A percentile compares a stretch with the other conserved stretches of the same genome.
Conservation (phyloP, 768 basidiomycete genomes). For the Lactifluus piperatus region DNA sequence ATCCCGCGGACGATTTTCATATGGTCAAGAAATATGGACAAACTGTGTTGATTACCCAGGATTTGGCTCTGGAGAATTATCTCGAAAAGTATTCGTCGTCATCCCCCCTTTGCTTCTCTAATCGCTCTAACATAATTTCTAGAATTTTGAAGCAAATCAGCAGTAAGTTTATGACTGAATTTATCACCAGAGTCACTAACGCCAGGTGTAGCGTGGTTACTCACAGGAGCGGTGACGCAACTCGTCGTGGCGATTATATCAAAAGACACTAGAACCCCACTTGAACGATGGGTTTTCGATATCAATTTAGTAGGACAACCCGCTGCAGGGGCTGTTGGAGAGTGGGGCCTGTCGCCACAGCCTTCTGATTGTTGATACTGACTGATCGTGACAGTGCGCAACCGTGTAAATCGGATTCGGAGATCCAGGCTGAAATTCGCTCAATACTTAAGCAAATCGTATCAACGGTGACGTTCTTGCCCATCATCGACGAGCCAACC, state of each 20-base stretch:
- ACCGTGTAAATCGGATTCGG: conserved; percentile 63
- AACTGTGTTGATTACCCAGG: conserved; percentile 89
- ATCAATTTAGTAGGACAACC: conserved; percentile 72
- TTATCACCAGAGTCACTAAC: conserved; percentile 2
- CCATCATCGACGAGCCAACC: conserved; percentile 88
- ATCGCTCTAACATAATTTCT: conserved; percentile 5
- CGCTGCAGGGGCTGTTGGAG: conserved; percentile 35
- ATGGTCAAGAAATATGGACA: conserved; percentile 99
- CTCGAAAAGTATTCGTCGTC: conserved; percentile 53
- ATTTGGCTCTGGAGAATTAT: conserved; percentile 88
- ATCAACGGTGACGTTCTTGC: conserved; percentile 92
- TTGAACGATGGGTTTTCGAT: conserved; percentile 99
- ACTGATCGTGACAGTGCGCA: conserved; percentile 31
- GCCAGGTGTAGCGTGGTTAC: conserved; percentile 70
- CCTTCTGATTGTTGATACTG: not conserved
- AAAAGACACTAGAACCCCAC: conserved; percentile 82
- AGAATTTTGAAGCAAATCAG: conserved; percentile 91
- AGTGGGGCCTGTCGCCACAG: conserved; percentile 30
- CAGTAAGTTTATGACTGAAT: conserved; percentile 42
- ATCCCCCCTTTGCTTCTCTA: not conserved
- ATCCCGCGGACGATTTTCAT: conserved; percentile 96
- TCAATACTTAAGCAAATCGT: conserved; percentile 98
- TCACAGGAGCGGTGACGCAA: conserved; percentile 86
- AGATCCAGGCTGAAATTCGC: conserved; percentile 95
- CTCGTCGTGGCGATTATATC: conserved; percentile 94